These are phyloP conservation scores for Brettanomyces bruxellensis DNA, from an alignment of 805 yeast species.

Conservation along the genomic window DNA sequence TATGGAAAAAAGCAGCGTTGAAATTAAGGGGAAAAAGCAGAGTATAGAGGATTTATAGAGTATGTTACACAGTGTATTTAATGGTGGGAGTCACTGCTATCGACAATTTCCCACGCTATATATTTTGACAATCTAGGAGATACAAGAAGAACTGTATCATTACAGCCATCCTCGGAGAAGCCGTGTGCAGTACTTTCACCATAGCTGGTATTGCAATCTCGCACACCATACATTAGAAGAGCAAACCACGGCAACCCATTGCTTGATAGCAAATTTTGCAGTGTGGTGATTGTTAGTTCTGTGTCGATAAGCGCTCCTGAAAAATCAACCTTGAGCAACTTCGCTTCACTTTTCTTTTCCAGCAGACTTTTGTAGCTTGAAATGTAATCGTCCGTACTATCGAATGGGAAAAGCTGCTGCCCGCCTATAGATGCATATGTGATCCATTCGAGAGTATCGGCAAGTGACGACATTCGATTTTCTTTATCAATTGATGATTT, in stretches of 20 bases:
- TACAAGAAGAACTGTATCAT: slow-evolving; percentile 15
- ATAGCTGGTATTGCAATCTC: slow-evolving; percentile 20
- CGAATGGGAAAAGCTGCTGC: slow-evolving; percentile 14
- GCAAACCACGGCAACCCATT: slow-evolving; percentile 14
- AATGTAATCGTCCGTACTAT: slow-evolving; percentile 15
- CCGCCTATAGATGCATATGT: slow-evolving; percentile 20
- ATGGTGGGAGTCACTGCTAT: slow-evolving; percentile 20
- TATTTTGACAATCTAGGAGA: slow-evolving; percentile 5
- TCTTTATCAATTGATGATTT: slow-evolving; percentile 10
- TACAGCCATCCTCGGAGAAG: slow-evolving; percentile 21
- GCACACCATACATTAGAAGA: slow-evolving; percentile 19
- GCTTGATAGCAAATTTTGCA: slow-evolving; percentile 1
- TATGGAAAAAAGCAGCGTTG: slow-evolving; percentile 17
- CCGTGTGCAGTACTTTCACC: slow-evolving; percentile 19
- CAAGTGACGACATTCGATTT: slow-evolving; percentile 8
- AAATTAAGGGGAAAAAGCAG: slow-evolving; percentile 4
- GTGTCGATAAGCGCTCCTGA: slow-evolving; percentile 14
- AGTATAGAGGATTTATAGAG: not conserved
- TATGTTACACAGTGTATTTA: not conserved
- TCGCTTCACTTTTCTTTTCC: slow-evolving; percentile 4
- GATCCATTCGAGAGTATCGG: slow-evolving; percentile 21
- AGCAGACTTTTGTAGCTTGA: slow-evolving; percentile 16
- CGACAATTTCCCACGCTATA: slow-evolving; percentile 22
- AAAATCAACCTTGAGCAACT: slow-evolving; percentile 9
- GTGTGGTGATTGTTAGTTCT: not conserved